phyloP scores from a whole-genome alignment of 352 stramenopile genomes.

The Pythium myriotylum region DNA sequence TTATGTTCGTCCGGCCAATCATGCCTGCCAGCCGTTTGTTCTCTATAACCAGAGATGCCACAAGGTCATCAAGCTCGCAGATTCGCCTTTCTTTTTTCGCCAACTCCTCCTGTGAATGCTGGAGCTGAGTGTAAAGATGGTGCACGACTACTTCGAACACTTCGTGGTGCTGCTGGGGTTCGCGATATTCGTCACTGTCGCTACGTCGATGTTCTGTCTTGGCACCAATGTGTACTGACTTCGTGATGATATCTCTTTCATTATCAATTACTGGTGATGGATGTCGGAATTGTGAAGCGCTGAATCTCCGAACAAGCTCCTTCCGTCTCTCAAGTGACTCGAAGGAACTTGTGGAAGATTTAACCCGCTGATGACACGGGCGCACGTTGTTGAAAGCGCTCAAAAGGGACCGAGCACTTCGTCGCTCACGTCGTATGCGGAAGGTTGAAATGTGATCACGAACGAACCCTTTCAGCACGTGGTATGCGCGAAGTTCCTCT shows the following conservation, averaged over 20 bases:
- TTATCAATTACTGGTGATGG: no score
- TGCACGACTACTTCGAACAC: slow-evolving; percentile 39
- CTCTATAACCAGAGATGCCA: slow-evolving; percentile 21
- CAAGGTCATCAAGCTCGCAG: slow-evolving; percentile 26
- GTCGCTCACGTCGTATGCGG: slow-evolving; percentile 11
- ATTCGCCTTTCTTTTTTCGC: slow-evolving; percentile 28
- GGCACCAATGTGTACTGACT: not conserved
- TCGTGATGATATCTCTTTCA: slow-evolving; percentile 3
- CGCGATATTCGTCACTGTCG: slow-evolving; percentile 5
- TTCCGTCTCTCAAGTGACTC: no score
- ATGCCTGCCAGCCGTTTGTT: slow-evolving; percentile 14
- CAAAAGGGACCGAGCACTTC: slow-evolving; percentile 15
- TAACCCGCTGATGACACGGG: not conserved
- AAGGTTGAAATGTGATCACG: slow-evolving; percentile 20
- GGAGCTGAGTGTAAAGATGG: slow-evolving; percentile 31
- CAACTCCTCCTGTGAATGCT: slow-evolving; percentile 8
- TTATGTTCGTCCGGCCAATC: not conserved
- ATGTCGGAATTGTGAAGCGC: not conserved
- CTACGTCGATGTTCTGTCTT: slow-evolving; percentile 14
- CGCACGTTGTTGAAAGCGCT: slow-evolving; percentile 23
- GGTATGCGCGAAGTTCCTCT: not conserved
- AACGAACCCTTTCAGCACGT: slow-evolving; percentile 29
- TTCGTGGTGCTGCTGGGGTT: slow-evolving; percentile 26
- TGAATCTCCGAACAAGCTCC: slow-evolving; percentile 14
- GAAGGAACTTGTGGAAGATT: no score